phyloP scores from a whole-genome alignment of 441 rosid genomes.

The Brassica hybrid region DNA sequence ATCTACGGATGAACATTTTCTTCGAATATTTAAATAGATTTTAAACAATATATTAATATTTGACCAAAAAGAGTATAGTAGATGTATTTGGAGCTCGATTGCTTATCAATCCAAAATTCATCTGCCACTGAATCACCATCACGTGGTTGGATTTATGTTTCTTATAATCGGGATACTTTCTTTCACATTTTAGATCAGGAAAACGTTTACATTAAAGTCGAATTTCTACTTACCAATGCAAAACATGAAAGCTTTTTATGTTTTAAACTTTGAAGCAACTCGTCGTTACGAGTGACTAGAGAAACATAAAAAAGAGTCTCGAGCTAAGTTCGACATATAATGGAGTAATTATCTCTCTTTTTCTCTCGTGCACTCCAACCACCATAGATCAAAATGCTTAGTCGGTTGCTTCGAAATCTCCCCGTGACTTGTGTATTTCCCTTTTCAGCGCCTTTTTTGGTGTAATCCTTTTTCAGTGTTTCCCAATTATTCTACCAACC shows the following conservation, averaged over 20 bases:
- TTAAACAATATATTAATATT: too few relatives aligned
- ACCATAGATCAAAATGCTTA: conserved; percentile 32
- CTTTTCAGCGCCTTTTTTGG: neutral
- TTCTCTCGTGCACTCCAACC: conserved; percentile 44
- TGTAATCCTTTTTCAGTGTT: neutral
- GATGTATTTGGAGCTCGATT: too few relatives aligned
- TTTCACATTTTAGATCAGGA: conserved; percentile 5
- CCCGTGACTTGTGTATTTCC: conserved; percentile 32
- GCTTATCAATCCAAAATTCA: too few relatives aligned
- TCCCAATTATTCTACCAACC: conserved; percentile 12
- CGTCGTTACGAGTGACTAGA: neutral
- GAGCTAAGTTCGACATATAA: conserved; percentile 2
- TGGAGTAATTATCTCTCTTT: conserved; percentile 22
- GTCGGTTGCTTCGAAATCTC: conserved; percentile 32
- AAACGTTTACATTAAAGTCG: conserved; percentile 8
- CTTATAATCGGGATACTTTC: neutral
- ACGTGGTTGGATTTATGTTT: neutral
- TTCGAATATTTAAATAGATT: too few relatives aligned
- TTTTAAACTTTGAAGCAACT: neutral
- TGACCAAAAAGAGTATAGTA: too few relatives aligned
- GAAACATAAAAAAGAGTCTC: neutral
- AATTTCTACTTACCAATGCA: neutral
- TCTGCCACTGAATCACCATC: too few relatives aligned
- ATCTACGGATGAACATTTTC: too few relatives aligned
- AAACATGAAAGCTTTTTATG: neutral